Evolutionary conservation across 2,329 filamentous ascomycete species (phyloP), one percentile per base, ranked within the genome.

Genomic region (Ophiostoma novo-ulmi): DNA sequence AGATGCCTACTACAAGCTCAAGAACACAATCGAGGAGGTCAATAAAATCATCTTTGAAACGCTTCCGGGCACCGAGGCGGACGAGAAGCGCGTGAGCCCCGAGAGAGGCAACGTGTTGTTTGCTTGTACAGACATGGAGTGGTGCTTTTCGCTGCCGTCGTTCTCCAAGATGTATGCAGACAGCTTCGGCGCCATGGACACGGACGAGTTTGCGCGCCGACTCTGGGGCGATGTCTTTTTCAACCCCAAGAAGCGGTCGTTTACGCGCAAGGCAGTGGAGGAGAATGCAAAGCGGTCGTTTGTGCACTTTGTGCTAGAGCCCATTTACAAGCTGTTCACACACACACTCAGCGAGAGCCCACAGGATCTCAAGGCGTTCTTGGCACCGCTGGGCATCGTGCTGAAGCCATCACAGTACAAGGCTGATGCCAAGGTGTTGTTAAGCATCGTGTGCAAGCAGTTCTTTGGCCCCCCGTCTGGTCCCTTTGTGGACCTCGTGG

Each of bases 81-180:
- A 92, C 76, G 88, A 86, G 73, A 88, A 88, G 80, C 88, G 95
- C 74, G 81, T 99, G 73, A 98, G 94, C 75, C 95, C 95, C 0
- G 95, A 99, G 78, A 97, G 94, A 81, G 95, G 95, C 73, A 99
- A 99, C 78, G 95, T 99, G n/a, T 89, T 96, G 11, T 99, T 99
- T 78, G 92, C 94, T 0, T 97, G 93, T 79, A 92, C 91, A 68
- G 91, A 89, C 72, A 94, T 98, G 90, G 91, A 92, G 70, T 99
- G 95, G 95, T 97, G 93, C 79, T 97, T 99, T 79, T 98, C 94
- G 0, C 83, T 99, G 44, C 89, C 90, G 73, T 97, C 94, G 1
- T 99, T 99, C 78, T 91, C 95, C 14, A 94, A 93, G 79, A 97
- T 97, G 92, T 99, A 99, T 78, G 89, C 93, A 6, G 91, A 97